Percentiles rank a stretch among this genome's conserved stretches.
Conservation (phyloP, 1,284 basidiomycete species). For the Leccinum subspadiceum region DNA sequence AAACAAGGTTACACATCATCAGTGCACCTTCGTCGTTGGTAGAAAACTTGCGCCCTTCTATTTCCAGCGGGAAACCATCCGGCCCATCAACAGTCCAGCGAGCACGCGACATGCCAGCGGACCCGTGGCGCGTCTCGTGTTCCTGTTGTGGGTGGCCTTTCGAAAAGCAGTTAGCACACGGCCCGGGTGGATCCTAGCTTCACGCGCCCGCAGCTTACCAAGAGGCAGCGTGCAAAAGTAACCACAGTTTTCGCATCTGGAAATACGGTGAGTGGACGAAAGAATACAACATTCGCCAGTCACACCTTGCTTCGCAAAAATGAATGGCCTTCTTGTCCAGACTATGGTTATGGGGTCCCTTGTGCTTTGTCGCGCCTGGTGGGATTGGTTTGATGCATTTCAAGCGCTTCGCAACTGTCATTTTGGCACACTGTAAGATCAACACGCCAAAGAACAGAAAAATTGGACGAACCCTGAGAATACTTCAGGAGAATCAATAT, state of each 20-base stretch:
- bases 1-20: too few species aligned
- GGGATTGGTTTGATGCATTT: slow-evolving; percentile 48
- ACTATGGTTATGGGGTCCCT: slow-evolving; percentile 49
- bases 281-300: background rate
- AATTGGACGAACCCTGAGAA: slow-evolving; percentile 25
- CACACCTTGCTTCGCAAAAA: slow-evolving; percentile 49
- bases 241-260: slow-evolving; percentile 52
- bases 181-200: background rate
- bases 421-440: background rate
- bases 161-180: background rate
- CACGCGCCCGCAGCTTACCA: slow-evolving; percentile 34
- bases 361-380: slow-evolving; percentile 41
- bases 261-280: background rate
- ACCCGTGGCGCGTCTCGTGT: slow-evolving; percentile 46
- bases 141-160: slow-evolving; percentile 58
- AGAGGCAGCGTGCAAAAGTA: slow-evolving; percentile 60
- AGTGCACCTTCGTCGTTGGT: too few species aligned
- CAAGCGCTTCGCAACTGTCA: slow-evolving; percentile 47
- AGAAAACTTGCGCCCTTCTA: too few species aligned
- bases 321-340: slow-evolving; percentile 42
- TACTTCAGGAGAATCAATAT: slow-evolving; percentile 14
- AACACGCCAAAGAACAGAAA: background rate
- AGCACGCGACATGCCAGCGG: slow-evolving; percentile 46
- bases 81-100: slow-evolving; percentile 55
- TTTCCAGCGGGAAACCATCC: slow-evolving; percentile 30